phyloP scores from a whole-genome alignment of 1,284 basidiomycete genomes.

The Salmacisia buchloeana region DNA sequence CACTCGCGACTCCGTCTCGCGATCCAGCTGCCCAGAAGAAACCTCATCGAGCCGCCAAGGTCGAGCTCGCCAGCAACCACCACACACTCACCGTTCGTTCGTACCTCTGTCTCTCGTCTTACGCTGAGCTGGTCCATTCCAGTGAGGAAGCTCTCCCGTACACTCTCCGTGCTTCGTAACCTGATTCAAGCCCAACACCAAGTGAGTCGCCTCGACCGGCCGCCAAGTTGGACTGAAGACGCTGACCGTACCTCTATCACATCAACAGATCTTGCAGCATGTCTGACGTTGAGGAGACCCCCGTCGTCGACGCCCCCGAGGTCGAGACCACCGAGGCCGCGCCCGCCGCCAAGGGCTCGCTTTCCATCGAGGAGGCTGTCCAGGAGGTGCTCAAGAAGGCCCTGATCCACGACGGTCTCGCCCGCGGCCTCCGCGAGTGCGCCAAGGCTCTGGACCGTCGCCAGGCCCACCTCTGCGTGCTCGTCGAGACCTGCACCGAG shows the following conservation, averaged over 20 bases:
- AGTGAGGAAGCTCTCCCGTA: constrained; percentile 8
- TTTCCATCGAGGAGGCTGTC: constrained; percentile 95
- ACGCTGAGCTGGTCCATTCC: constrained; percentile 7
- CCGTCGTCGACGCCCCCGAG: constrained; percentile 67
- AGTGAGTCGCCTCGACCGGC: neutral
- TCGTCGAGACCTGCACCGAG: constrained; percentile 98
- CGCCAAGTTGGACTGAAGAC: neutral
- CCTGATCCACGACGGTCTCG: constrained; percentile 94
- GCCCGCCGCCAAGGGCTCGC: constrained; percentile 80
- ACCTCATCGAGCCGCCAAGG: too few relatives aligned
- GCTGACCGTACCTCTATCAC: neutral
- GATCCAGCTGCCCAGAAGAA: too few relatives aligned
- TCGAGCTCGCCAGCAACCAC: too few relatives aligned
- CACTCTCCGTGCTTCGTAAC: neutral
- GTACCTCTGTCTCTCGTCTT: neutral
- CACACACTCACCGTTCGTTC: neutral
- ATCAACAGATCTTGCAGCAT: constrained; percentile 22
- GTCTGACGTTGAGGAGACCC: constrained; percentile 50
- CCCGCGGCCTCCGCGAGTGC: constrained; percentile 92
- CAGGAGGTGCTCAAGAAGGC: constrained; percentile 92
- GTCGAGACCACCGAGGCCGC: constrained; percentile 57
- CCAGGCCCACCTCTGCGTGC: constrained; percentile 96
- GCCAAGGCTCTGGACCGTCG: constrained; percentile 98
- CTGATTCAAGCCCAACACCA: neutral
- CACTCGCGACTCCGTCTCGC: too few relatives aligned